phyloP scores from a whole-genome alignment of 2,329 filamentous ascomycete genomes.

The Penicillium thymicola region DNA sequence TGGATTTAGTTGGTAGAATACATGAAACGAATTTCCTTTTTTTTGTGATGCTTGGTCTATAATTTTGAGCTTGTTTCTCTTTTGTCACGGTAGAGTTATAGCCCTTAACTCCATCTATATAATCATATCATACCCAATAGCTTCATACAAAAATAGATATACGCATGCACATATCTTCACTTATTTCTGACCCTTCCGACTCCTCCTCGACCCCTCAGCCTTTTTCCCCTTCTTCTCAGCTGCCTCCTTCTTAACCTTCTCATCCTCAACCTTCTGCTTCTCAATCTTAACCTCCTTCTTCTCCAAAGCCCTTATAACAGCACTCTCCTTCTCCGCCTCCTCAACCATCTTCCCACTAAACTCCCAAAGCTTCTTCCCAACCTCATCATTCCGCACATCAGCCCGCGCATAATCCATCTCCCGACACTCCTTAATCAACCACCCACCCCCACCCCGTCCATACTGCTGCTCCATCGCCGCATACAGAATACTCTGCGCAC shows the following conservation, averaged over 20 bases:
- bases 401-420: slow-evolving; percentile 67
- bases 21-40: slow-evolving; percentile 39
- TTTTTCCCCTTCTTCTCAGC: slow-evolving; percentile 29
- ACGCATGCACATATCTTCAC: slow-evolving; percentile 6
- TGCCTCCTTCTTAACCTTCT: slow-evolving; percentile 61
- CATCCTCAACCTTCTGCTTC: slow-evolving; percentile 57
- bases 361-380: slow-evolving; percentile 86
- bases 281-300: slow-evolving; percentile 50
- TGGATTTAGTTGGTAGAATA: slow-evolving; percentile 23
- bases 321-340: slow-evolving; percentile 74
- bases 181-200: slow-evolving; percentile 32
- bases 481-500: slow-evolving; percentile 80
- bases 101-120: neutral
- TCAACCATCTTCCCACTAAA: slow-evolving; percentile 82
- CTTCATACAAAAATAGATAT: neutral
- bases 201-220: slow-evolving; percentile 40
- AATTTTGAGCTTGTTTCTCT: neutral
- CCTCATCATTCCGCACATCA: slow-evolving; percentile 73
- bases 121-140: neutral
- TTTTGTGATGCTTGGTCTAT: slow-evolving; percentile 12
- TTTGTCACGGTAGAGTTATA: neutral
- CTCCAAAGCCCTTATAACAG: slow-evolving; percentile 56
- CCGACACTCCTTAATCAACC: slow-evolving; percentile 83
- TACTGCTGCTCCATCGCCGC: slow-evolving; percentile 79
- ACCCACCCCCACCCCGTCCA: slow-evolving; percentile 62